These are phyloP conservation scores for Beauveria sp. DNA, from an alignment of 2,329 filamentous ascomycete species.

Conservation along the genomic window DNA sequence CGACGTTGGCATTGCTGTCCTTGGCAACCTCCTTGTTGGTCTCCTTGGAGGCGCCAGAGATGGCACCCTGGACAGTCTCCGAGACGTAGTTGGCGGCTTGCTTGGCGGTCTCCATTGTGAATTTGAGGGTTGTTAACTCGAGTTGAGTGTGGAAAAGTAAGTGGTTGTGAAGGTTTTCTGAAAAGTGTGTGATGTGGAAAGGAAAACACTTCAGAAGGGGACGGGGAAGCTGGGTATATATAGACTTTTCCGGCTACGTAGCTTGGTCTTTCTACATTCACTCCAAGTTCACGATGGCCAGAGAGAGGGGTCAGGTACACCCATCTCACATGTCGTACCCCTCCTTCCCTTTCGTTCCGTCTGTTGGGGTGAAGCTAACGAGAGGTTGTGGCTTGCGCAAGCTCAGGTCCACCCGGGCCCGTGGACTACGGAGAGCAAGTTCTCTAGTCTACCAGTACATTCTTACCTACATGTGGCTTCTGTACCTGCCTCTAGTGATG, in stretches of 20 bases:
- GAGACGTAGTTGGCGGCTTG: slow-evolving; percentile 63
- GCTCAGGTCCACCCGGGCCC: neutral
- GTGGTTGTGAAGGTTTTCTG: neutral
- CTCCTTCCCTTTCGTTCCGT: neutral
- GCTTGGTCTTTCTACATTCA: neutral
- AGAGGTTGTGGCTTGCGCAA: slow-evolving; percentile 2
- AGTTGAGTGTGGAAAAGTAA: neutral
- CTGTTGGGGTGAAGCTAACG: neutral
- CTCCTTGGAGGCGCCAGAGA: slow-evolving; percentile 56
- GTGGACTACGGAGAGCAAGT: neutral
- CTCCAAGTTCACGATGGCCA: neutral
- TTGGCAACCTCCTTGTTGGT: slow-evolving; percentile 64
- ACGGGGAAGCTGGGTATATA: neutral
- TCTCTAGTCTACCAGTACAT: neutral
- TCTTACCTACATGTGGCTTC: neutral
- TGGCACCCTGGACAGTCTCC: slow-evolving; percentile 53
- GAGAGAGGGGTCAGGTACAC: neutral
- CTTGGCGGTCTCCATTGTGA: slow-evolving; percentile 46
- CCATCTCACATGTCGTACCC: neutral
- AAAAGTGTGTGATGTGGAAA: slow-evolving; percentile 5
- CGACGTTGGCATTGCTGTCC: slow-evolving; percentile 44
- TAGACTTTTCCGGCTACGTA: slow-evolving; percentile 5
- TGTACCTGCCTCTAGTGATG: neutral
- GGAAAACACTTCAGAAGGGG: neutral
- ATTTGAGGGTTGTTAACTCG: slow-evolving; percentile 18